phyloP scores from a whole-genome alignment of 1,284 basidiomycete species.

The Athelia psychrophila region DNA sequence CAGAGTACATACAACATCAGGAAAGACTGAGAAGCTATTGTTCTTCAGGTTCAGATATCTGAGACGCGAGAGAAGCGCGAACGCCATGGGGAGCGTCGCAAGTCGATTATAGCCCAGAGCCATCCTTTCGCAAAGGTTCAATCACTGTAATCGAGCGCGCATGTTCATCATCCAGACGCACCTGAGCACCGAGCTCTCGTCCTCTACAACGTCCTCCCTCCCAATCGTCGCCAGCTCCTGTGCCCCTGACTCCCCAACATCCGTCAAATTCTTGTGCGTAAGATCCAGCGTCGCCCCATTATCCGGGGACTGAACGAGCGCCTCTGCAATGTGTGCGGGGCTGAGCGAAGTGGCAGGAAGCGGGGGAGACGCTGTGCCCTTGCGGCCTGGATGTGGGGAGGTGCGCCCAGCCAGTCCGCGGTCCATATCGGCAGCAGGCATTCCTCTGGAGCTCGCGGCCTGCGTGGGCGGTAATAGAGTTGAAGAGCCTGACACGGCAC shows the following conservation, averaged over 20 bases:
- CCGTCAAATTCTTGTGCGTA: slow-evolving; percentile 71
- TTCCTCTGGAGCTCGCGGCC: neutral
- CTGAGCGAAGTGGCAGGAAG: slow-evolving; percentile 43
- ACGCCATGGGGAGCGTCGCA: slow-evolving; percentile 76
- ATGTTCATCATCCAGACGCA: slow-evolving; percentile 31
- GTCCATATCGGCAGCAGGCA: neutral
- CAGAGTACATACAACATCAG: slow-evolving; percentile 73
- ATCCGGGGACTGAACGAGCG: slow-evolving; percentile 69
- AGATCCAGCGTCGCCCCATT: slow-evolving; percentile 81
- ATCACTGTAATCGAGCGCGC: slow-evolving; percentile 1
- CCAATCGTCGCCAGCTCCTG: slow-evolving; percentile 69
- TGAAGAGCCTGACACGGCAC: no score
- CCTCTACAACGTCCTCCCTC: slow-evolving; percentile 44
- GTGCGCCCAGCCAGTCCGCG: neutral
- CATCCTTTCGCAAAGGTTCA: slow-evolving; percentile 41
- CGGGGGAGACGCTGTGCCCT: neutral
- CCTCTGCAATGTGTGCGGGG: slow-evolving; percentile 60
- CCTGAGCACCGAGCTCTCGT: slow-evolving; percentile 69
- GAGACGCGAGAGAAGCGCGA: slow-evolving; percentile 73
- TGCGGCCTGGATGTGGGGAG: neutral
- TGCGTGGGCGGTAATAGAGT: no score
- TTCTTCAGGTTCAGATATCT: slow-evolving; percentile 93
- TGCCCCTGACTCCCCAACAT: slow-evolving; percentile 72
- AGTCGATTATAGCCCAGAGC: slow-evolving; percentile 88
- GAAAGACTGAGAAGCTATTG: slow-evolving; percentile 84